Percentiles rank a stretch among this genome's conserved stretches.
Conservation (phyloP, 106 monocot genomes). For the Agapanthus africanus region DNA sequence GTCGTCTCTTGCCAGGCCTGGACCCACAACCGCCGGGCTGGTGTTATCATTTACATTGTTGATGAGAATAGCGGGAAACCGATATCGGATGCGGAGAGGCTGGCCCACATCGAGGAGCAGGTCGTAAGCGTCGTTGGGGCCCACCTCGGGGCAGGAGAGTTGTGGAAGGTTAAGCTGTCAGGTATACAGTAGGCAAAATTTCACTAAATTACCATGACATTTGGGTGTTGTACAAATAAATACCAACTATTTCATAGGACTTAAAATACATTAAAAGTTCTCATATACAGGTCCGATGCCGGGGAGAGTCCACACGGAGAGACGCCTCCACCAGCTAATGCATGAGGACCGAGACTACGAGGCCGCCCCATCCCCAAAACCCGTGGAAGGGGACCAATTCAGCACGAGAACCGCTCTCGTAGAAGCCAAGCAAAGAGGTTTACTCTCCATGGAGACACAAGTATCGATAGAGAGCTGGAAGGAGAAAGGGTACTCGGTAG, state of each 20-base stretch:
- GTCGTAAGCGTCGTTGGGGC: conserved; percentile 29
- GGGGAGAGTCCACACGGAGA: conserved; percentile 31
- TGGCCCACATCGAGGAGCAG: conserved; percentile 31
- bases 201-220: no score
- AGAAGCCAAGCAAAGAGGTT: conserved; percentile 12
- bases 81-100: conserved; percentile 12
- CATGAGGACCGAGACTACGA: conserved; percentile 41
- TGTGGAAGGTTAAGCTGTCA: conserved; percentile 11
- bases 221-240: no score
- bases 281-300: conserved; percentile 22
- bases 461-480: conserved; percentile 46
- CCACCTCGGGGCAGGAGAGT: conserved; percentile 12
- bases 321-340: conserved; percentile 58
- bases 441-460: conserved; percentile 11
- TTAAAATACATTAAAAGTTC: no score
- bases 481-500: conserved; percentile 57
- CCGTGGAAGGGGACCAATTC: conserved; percentile 40
- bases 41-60: conserved; percentile 29
- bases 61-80: conserved; percentile 8
- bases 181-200: no score
- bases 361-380: conserved; percentile 13
- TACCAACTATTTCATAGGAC: no score
- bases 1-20: conserved; percentile 37
- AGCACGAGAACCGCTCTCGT: conserved; percentile 30
- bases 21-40: conserved; percentile 48